These are phyloP conservation scores for Pichia phayaonensis DNA, from an alignment of 805 yeast species.

Conservation along the genomic window DNA sequence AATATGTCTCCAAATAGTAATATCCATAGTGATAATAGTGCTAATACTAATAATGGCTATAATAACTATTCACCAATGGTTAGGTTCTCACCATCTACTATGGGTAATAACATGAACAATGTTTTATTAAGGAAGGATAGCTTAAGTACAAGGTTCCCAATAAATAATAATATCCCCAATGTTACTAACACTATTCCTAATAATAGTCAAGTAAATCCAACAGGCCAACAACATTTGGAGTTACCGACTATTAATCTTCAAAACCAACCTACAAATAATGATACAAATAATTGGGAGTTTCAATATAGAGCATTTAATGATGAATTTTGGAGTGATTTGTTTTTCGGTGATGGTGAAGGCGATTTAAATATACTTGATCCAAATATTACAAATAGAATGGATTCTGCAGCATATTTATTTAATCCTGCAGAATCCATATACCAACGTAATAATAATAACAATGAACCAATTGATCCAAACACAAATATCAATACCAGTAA, in stretches of 20 bases:
- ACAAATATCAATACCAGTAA: neutral
- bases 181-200: neutral
- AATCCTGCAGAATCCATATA: neutral
- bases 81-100: neutral
- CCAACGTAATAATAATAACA: neutral
- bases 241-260: neutral
- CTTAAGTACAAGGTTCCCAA: neutral
- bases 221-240: neutral
- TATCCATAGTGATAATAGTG: neutral
- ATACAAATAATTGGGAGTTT: slow-evolving; percentile 31
- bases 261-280: slow-evolving; percentile 5
- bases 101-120: neutral
- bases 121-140: neutral
- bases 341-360: slow-evolving; percentile 21
- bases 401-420: neutral
- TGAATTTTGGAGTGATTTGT: slow-evolving; percentile 63
- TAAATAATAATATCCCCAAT: neutral
- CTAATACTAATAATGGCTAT: slow-evolving; percentile 12
- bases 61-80: neutral
- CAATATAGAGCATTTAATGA: slow-evolving; percentile 53
- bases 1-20: neutral
- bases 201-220: neutral
- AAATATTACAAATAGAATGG: neutral
- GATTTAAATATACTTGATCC: neutral
- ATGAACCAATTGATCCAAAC: neutral